phyloP scores from a whole-genome alignment of 2,329 filamentous ascomycete species.

The Coniochaeta sp. region DNA sequence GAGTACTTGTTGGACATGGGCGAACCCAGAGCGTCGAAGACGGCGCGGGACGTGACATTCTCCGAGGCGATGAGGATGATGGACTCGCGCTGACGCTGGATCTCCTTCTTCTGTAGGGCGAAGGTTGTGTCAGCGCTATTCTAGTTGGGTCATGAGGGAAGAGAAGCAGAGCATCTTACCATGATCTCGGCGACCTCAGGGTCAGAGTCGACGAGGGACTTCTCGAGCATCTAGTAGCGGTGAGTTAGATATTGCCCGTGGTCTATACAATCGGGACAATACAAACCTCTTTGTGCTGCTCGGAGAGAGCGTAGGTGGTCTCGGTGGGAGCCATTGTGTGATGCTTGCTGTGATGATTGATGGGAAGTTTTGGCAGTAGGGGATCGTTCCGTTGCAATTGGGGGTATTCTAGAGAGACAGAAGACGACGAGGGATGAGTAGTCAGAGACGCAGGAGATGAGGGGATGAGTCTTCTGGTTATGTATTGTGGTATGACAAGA shows the following conservation, averaged over 20 bases:
- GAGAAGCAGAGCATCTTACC: slow-evolving; percentile 47
- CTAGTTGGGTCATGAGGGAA: not conserved
- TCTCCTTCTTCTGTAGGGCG: slow-evolving; percentile 66
- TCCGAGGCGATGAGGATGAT: slow-evolving; percentile 98
- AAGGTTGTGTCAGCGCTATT: slow-evolving; percentile 19
- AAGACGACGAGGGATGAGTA: not conserved
- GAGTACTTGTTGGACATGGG: slow-evolving; percentile 99
- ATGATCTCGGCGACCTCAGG: slow-evolving; percentile 95
- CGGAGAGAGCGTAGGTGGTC: slow-evolving; percentile 42
- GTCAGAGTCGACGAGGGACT: slow-evolving; percentile 83
- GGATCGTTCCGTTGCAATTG: not conserved
- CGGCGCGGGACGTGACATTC: slow-evolving; percentile 97
- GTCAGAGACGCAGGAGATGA: not conserved
- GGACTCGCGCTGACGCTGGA: slow-evolving; percentile 95
- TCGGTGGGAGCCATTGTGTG: slow-evolving; percentile 15
- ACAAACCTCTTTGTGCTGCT: slow-evolving; percentile 48
- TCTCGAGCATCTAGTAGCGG: slow-evolving; percentile 76
- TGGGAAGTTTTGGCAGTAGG: not conserved
- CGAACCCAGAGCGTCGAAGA: slow-evolving; percentile 93
- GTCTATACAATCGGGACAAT: not conserved
- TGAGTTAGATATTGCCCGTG: slow-evolving; percentile 21
- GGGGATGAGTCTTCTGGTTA: no score
- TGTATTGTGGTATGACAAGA: not conserved
- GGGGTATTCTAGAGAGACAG: not conserved
- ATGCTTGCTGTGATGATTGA: not conserved